phyloP scores from a whole-genome alignment of 73 alveolate species.

The Paramecium sonneborni region DNA sequence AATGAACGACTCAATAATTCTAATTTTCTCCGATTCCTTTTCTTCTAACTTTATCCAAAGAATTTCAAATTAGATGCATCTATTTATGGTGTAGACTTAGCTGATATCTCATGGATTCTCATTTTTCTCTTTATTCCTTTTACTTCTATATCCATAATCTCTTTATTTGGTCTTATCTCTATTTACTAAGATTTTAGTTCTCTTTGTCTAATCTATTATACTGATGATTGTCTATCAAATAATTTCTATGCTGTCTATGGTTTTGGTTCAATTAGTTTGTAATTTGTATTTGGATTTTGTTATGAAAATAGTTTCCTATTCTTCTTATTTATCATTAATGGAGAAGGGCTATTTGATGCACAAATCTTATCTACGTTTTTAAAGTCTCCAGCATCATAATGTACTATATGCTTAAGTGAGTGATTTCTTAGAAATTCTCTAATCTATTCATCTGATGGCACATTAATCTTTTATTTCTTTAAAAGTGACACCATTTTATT shows the following conservation, averaged over 20 bases:
- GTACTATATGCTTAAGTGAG: slow-evolving; percentile 20
- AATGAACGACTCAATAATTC: not conserved
- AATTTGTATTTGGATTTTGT: not conserved
- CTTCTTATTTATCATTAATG: not conserved
- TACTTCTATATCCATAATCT: not conserved
- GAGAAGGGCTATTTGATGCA: not conserved
- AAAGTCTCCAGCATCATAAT: not conserved
- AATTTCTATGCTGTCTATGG: not conserved
- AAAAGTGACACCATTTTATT: slow-evolving; percentile 15
- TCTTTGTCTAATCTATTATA: not conserved
- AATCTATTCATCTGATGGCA: slow-evolving; percentile 49
- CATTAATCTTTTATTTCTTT: slow-evolving; percentile 16
- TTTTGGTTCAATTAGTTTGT: not conserved
- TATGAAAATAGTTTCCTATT: not conserved
- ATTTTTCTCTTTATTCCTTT: not conserved
- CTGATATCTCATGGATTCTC: not conserved
- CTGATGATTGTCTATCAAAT: not conserved
- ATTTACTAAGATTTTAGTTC: not conserved
- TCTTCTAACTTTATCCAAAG: not conserved
- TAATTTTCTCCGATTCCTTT: not conserved
- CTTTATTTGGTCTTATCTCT: not conserved
- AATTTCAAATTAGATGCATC: not conserved
- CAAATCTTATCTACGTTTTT: not conserved
- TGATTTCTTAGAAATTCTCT: slow-evolving; percentile 17
- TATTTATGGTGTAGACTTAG: not conserved